These are phyloP conservation scores for Carallia pectinifolia DNA, from an alignment of 345 rosid species.

Conservation along the genomic window DNA sequence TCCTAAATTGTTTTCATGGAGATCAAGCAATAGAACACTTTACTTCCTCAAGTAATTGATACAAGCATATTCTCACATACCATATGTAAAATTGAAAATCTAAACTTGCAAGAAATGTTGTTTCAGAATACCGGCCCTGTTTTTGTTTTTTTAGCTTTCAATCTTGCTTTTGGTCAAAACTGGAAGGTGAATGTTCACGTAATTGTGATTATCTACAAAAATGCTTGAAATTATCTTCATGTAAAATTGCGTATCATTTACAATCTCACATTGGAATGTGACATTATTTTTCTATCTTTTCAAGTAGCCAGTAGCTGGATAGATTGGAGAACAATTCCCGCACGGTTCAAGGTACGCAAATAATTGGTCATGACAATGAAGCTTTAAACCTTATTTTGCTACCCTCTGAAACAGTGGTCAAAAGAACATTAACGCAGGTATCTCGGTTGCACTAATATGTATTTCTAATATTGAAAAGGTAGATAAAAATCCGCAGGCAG, in stretches of 20 bases:
- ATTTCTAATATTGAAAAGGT: too few relatives aligned
- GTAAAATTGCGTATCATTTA: not conserved
- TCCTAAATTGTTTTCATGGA: too few relatives aligned
- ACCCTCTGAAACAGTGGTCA: slow-evolving; percentile 72
- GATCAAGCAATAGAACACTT: not conserved
- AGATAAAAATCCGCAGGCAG: too few relatives aligned
- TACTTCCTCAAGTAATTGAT: not conserved
- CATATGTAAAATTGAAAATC: not conserved
- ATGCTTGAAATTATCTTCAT: not conserved
- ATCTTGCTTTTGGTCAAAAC: not conserved
- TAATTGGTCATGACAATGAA: slow-evolving; percentile 71
- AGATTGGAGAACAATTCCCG: slow-evolving; percentile 74
- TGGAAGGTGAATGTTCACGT: not conserved
- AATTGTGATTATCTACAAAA: not conserved
- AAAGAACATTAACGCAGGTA: slow-evolving; percentile 66
- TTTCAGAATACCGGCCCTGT: not conserved
- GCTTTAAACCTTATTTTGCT: slow-evolving; percentile 55
- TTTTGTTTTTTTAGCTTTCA: not conserved
- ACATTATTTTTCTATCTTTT: slow-evolving; percentile 15
- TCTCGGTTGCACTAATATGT: too few relatives aligned
- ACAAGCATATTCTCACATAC: not conserved
- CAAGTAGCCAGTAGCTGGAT: slow-evolving; percentile 66
- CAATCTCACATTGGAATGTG: not conserved
- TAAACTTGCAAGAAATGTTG: not conserved
- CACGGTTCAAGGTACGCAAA: slow-evolving; percentile 84